Percentiles rank a stretch among this genome's conserved stretches.
These are phyloP conservation scores for Hypoxylon crocopeplum DNA, from an alignment of 495 filamentous ascomycete genomes.

Conservation along the genomic window DNA sequence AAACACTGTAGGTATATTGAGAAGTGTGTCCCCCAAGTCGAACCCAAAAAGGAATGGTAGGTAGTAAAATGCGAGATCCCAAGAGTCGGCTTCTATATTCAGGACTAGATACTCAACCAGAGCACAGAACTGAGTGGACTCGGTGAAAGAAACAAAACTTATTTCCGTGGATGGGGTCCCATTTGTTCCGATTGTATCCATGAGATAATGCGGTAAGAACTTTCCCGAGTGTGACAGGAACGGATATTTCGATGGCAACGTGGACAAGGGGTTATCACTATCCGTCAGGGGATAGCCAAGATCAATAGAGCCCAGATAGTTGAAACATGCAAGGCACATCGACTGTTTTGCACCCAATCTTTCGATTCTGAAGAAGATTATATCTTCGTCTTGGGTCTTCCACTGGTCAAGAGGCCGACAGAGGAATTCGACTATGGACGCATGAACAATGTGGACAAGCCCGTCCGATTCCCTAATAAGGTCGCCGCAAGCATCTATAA, in stretches of 20 bases:
- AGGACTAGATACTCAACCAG: not conserved
- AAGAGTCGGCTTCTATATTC: not conserved
- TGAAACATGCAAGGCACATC: slow-evolving; percentile 13
- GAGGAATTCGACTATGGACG: slow-evolving; percentile 32
- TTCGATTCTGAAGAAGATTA: slow-evolving; percentile 23
- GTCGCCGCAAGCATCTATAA: slow-evolving; percentile 30
- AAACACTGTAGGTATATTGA: not conserved
- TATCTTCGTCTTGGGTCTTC: slow-evolving; percentile 11
- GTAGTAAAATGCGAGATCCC: not conserved
- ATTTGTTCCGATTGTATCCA: not conserved
- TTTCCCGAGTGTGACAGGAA: not conserved
- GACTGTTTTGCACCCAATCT: not conserved
- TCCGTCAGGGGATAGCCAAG: slow-evolving; percentile 23
- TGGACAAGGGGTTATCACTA: not conserved
- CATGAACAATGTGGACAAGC: slow-evolving; percentile 21
- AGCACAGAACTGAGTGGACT: not conserved
- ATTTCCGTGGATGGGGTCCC: not conserved
- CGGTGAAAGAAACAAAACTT: not conserved
- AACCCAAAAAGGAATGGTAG: not conserved
- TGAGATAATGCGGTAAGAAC: not conserved
- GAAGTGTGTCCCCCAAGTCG: not conserved
- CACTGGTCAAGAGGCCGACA: slow-evolving; percentile 17
- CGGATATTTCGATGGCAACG: not conserved
- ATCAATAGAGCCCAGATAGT: slow-evolving; percentile 19
- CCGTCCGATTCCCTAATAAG: slow-evolving; percentile 21